Base-by-base conservation (phyloP, 73 alveolate genomes). In the Paramecium caudatum region DNA sequence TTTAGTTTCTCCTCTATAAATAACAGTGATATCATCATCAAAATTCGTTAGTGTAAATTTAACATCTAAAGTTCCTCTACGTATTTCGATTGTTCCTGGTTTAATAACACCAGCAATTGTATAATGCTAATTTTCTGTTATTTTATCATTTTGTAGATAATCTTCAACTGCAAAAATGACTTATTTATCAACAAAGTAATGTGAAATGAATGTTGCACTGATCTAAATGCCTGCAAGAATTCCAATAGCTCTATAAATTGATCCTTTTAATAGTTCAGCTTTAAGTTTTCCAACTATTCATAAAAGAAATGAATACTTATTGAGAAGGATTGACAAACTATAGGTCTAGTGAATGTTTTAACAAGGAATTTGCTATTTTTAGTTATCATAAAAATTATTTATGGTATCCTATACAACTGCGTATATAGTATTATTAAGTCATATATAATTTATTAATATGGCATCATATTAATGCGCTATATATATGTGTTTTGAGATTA, bases 111-210 rank as follows among this genome's bases (percentile, higher is more conserved):
- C 93, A 13, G 84, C 82, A 8, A 86, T 63, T 30, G 63, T 63
- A 39, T 49, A 86, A 49, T 86, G 63, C 5, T 70, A 16, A 13
- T 86, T 55, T 30, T 70, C 62, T 7, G 61, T 86, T n/a, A 86
- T 86, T 19, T 16, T 43, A 25, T 86, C 87, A 63, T 65, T 86
- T 9, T 36, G 5, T 43, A 86, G 16, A 62, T 86, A 86, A 63
- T 86, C 93, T 36, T 86, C 69, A 86, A 86, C 88, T 13, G 90
- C 47, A 78, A 86, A 47, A 23, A 78, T 86, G 21, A 63, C 93
- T 63, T 63, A 21, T 47, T 63, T 86, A 61, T 86, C 93, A 27
- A 62, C 82, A 50, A 86, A 62, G 30, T 43, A 43, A 43, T 61
- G 63, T 25, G 90, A 70, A 30, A 48, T 61, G 21, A 46, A 36